A percentile compares a stretch with the other conserved stretches of the same genome.
Evolutionary conservation across 441 rosid species (phyloP).

Genomic region (Metrosideros polymorpha): DNA sequence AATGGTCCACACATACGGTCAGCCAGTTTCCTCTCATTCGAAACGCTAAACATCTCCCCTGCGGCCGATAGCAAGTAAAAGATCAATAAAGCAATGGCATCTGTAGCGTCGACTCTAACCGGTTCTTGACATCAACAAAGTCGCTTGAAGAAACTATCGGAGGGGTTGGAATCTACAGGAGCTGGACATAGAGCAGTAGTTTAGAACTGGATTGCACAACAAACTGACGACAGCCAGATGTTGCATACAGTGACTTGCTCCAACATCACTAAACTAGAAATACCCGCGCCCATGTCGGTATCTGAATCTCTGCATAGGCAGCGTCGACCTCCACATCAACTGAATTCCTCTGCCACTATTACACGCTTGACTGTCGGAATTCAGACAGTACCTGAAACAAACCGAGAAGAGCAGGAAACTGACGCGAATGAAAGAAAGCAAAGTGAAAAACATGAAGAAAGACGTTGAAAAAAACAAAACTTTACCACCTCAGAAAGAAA

Average conservation of each 20-base stretch:
- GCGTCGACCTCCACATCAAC: not conserved
- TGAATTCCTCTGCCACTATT: not conserved
- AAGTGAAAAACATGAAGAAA: not conserved
- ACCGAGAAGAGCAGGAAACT: too few species aligned
- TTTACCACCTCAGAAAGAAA: not conserved
- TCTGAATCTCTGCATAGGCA: not conserved
- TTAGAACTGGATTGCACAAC: not conserved
- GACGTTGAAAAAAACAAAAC: not conserved
- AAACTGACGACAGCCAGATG: not conserved
- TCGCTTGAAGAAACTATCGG: not conserved
- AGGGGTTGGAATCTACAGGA: not conserved
- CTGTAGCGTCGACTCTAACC: not conserved
- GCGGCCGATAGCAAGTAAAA: not conserved
- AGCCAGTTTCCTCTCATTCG: too few species aligned
- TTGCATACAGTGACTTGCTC: not conserved
- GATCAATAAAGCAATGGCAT: not conserved
- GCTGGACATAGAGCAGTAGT: accelerated
- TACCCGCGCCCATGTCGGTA: too few species aligned
- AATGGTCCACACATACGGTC: too few species aligned
- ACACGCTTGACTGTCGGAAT: not conserved
- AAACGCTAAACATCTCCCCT: not conserved
- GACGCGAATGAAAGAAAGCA: not conserved
- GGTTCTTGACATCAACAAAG: not conserved
- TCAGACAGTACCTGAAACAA: not conserved
- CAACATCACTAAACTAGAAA: not conserved